These are phyloP conservation scores for Larix kaempferi DNA, from an alignment of 75 land plant species.

Conservation along the genomic window DNA sequence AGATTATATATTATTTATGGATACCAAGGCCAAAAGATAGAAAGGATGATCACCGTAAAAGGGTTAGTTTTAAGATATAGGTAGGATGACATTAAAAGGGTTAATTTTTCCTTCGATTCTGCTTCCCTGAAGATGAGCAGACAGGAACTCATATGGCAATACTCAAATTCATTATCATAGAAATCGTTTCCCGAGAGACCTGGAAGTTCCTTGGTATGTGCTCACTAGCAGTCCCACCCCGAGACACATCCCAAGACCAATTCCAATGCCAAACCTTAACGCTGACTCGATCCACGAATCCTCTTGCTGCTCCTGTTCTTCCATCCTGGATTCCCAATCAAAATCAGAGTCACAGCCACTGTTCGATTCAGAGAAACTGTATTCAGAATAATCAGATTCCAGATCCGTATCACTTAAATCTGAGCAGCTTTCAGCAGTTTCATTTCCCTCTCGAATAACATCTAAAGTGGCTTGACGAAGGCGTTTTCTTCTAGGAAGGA, in stretches of 20 bases:
- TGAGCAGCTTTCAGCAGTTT: slow-evolving; percentile 11
- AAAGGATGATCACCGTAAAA: too few species aligned
- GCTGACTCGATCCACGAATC: not conserved
- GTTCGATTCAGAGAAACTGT: too few species aligned
- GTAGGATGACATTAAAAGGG: too few species aligned
- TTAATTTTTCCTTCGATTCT: too few species aligned
- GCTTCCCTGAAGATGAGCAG: too few species aligned
- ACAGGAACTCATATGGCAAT: too few species aligned
- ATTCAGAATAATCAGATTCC: not conserved
- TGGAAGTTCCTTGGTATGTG: not conserved
- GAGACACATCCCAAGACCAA: not conserved
- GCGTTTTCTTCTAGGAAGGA: slow-evolving; percentile 36
- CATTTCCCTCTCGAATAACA: slow-evolving; percentile 35
- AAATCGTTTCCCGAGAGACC: too few species aligned
- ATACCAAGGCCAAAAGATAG: too few species aligned
- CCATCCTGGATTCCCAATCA: not conserved
- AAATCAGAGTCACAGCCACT: not conserved
- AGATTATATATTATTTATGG: too few species aligned
- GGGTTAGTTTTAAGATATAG: too few species aligned
- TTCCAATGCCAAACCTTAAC: not conserved
- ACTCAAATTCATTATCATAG: too few species aligned
- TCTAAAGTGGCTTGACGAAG: slow-evolving; percentile 35
- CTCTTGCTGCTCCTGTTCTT: not conserved
- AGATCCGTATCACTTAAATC: slow-evolving; percentile 25
- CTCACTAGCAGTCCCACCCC: not conserved